Evolutionary conservation across 495 filamentous ascomycete species (phyloP).

Genomic region (Hypoxylon perforatum): DNA sequence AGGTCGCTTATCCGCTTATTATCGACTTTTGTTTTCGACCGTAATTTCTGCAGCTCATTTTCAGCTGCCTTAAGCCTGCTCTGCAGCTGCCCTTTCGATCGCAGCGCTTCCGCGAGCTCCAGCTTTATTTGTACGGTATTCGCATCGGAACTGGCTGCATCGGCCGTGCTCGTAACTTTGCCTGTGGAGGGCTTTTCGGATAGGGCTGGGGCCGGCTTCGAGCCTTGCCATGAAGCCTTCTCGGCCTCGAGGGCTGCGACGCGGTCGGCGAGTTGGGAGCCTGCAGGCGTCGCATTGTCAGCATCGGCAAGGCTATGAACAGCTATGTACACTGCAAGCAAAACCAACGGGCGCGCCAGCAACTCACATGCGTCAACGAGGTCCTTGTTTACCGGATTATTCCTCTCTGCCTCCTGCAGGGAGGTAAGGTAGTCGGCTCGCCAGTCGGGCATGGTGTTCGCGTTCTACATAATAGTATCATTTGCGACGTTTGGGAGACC

Average conservation of each 20-base stretch:
- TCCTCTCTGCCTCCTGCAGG: conserved; percentile 55
- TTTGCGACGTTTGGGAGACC: conserved; percentile 18
- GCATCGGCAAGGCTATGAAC: too few species aligned
- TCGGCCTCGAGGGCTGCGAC: conserved; percentile 67
- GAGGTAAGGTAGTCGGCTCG: conserved; percentile 56
- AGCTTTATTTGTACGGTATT: conserved; percentile 62
- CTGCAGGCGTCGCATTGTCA: conserved; percentile 52
- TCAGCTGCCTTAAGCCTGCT: conserved; percentile 67
- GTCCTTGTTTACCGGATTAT: conserved; percentile 56
- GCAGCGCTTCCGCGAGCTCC: conserved; percentile 80
- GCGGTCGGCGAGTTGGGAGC: conserved; percentile 76
- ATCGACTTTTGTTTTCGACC: conserved; percentile 65
- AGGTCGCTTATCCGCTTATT: conserved; percentile 68
- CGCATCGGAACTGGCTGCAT: conserved; percentile 37
- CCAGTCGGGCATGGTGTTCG: conserved; percentile 57
- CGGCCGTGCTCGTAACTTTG: conserved; percentile 43
- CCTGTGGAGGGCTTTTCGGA: conserved; percentile 34
- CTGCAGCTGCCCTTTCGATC: conserved; percentile 74
- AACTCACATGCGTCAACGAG: conserved; percentile 59
- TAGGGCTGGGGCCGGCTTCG: conserved; percentile 10
- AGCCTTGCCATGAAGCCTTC: conserved; percentile 51
- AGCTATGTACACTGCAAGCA: conserved; percentile 36
- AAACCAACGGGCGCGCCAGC: conserved; percentile 5
- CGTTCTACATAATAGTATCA: conserved; percentile 36
- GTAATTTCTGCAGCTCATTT: conserved; percentile 69